Evolutionary conservation across 2,329 filamentous ascomycete species (phyloP), one percentile per base, ranked within the genome.

Genomic region (Curvularia sp.): DNA sequence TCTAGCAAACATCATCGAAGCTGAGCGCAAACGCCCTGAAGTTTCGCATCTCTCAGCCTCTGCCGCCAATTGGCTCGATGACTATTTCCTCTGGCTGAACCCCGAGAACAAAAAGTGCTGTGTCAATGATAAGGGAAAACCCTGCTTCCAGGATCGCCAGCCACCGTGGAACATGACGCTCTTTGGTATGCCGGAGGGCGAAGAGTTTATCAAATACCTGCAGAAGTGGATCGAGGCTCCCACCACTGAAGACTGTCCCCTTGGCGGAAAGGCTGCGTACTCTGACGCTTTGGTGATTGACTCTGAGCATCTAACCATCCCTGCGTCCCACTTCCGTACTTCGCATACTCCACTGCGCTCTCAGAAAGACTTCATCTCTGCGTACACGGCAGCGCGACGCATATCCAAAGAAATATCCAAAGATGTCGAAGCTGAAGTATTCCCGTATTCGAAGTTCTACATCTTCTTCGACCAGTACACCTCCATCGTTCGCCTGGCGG

Each of bases 401-500:
- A 97, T 99, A 62, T 88, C 94, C 0, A 80, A 87, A 12, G 89
- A 90, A 27, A 88, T 99, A 50, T 89, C 84, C 13, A 78, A 85
- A 52, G 83, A 84, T 50, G 93, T 93, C 4, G 86, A 88, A 5
- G 87, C 91, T 21, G 88, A 95, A 23, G 89, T 99, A 3, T 99
- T 99, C 83, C 92, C 95, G 0, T 99, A 99, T 80, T 96, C 92
- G 67, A 89, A 97, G 60, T 97, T 97, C 77, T 99, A 99, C 81
- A 93, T 99, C 75, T 99, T 98, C 85, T 99, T 99, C 75, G 95
- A 99, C 74, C 95, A 98, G 75, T 99, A 99, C 73, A 85, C 92
- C 5, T 86, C 86, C 57, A 98, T 99, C 60, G 87, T 96, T 19
- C 83, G 85, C 10, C 83, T 98, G 3, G 93, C 94, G 0, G 89